These are phyloP conservation scores for Poteriospumella lacustris DNA, from an alignment of 108 stramenopile genomes.

Conservation along the genomic window DNA sequence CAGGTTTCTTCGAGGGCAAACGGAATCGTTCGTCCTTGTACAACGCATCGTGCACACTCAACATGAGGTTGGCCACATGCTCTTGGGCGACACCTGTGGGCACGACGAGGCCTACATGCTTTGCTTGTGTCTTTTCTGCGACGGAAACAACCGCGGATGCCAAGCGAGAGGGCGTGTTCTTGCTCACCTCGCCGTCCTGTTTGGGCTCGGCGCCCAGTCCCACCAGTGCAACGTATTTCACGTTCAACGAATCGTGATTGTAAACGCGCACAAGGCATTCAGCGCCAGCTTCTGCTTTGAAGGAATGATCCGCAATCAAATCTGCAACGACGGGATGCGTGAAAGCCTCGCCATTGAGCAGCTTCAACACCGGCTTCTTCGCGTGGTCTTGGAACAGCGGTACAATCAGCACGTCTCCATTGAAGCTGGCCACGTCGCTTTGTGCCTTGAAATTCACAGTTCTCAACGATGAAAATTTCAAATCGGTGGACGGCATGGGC, in stretches of 20 bases:
- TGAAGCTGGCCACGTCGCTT: too few relatives aligned
- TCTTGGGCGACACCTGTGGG: constrained; percentile 25
- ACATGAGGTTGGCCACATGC: background rate
- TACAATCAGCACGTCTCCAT: too few relatives aligned
- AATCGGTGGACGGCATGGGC: too few relatives aligned
- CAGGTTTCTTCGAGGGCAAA: background rate
- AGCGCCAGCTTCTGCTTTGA: background rate
- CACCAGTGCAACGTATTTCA: constrained; percentile 33
- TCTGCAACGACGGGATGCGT: background rate
- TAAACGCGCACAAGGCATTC: background rate
- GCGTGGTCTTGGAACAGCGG: too few relatives aligned
- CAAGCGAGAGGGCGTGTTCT: background rate
- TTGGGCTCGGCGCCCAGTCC: constrained; percentile 26
- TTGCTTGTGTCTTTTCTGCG: constrained; percentile 33
- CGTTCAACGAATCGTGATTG: background rate
- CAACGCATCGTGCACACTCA: constrained; percentile 35
- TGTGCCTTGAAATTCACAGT: too few relatives aligned
- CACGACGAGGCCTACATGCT: constrained; percentile 36
- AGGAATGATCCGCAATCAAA: background rate
- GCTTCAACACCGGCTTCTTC: too few relatives aligned
- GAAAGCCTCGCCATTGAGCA: too few relatives aligned
- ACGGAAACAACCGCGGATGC: constrained; percentile 30
- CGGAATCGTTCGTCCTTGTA: constrained; percentile 39
- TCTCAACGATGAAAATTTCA: too few relatives aligned
- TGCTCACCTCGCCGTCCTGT: background rate